These are phyloP conservation scores for Lagenaria siceraria DNA, from an alignment of 306 rosid genomes.

Conservation along the genomic window DNA sequence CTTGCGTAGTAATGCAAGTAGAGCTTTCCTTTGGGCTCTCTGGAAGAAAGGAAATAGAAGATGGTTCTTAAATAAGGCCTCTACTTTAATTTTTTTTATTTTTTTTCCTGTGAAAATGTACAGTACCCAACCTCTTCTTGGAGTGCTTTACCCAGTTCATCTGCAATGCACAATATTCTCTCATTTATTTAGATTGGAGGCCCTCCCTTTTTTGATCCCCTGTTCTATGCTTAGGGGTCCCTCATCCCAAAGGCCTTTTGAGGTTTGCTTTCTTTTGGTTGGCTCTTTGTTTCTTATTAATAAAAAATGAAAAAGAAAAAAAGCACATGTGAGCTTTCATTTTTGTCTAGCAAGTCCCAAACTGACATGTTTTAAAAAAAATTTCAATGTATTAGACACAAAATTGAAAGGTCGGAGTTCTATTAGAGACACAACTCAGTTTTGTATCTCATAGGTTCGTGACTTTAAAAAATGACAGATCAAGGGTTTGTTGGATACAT, in stretches of 20 bases:
- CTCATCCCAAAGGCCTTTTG: background rate
- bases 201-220: background rate
- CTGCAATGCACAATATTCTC: background rate
- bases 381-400: background rate
- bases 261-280: background rate
- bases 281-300: background rate
- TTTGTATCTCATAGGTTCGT: background rate
- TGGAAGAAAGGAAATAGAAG: background rate
- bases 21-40: background rate
- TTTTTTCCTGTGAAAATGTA: background rate
- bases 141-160: background rate
- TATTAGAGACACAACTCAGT: background rate
- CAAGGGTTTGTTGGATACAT: background rate
- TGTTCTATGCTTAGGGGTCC: background rate
- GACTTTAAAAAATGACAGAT: background rate
- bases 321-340: background rate
- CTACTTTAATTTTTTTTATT: background rate
- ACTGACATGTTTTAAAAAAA: background rate
- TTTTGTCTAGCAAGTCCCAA: background rate
- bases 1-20: background rate
- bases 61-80: background rate
- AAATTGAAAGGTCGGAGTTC: background rate
- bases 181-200: background rate
- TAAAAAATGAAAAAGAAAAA: no score
- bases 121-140: background rate